Evolutionary conservation across 805 yeast genomes (phyloP).

Genomic region (Saturnispora halmiae): DNA sequence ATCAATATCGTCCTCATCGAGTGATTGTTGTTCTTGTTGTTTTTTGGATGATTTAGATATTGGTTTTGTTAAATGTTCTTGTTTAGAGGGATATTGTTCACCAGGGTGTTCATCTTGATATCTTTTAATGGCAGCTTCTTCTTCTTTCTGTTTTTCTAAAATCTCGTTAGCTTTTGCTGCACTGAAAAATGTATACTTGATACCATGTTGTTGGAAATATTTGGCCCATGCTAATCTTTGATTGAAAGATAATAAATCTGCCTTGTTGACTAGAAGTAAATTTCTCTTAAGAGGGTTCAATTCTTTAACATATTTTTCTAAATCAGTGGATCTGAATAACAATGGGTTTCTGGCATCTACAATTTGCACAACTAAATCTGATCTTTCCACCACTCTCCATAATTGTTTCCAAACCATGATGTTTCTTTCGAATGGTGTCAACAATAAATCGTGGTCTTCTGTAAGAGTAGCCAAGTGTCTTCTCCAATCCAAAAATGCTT

Average conservation of each 20-base stretch:
- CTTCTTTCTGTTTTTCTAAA: slow-evolving; percentile 53
- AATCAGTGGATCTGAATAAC: slow-evolving; percentile 78
- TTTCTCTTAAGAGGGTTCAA: slow-evolving; percentile 68
- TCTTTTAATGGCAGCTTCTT: slow-evolving; percentile 22
- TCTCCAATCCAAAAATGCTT: slow-evolving; percentile 91
- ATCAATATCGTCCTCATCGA: slow-evolving; percentile 12
- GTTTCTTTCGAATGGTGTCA: slow-evolving; percentile 96
- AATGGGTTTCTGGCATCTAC: slow-evolving; percentile 96
- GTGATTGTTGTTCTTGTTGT: slow-evolving; percentile 4
- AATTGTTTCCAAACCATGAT: slow-evolving; percentile 96
- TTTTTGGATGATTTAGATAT: neutral
- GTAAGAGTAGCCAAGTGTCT: slow-evolving; percentile 77
- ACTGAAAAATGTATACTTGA: slow-evolving; percentile 84
- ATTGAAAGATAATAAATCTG: slow-evolving; percentile 69
- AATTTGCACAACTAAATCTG: slow-evolving; percentile 89
- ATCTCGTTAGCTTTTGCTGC: slow-evolving; percentile 78
- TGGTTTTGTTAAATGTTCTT: slow-evolving; percentile 6
- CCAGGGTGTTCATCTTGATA: slow-evolving; percentile 13
- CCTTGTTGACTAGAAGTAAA: slow-evolving; percentile 81
- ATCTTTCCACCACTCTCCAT: slow-evolving; percentile 96
- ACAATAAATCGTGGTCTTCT: slow-evolving; percentile 71
- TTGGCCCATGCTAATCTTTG: slow-evolving; percentile 86
- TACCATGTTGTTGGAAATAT: slow-evolving; percentile 59
- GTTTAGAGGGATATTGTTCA: slow-evolving; percentile 5
- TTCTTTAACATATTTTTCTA: slow-evolving; percentile 71